A percentile compares a stretch with the other conserved stretches of the same genome.
These are phyloP conservation scores for Aspergillus olivimuriae DNA, from an alignment of 495 filamentous ascomycete genomes.

Conservation along the genomic window DNA sequence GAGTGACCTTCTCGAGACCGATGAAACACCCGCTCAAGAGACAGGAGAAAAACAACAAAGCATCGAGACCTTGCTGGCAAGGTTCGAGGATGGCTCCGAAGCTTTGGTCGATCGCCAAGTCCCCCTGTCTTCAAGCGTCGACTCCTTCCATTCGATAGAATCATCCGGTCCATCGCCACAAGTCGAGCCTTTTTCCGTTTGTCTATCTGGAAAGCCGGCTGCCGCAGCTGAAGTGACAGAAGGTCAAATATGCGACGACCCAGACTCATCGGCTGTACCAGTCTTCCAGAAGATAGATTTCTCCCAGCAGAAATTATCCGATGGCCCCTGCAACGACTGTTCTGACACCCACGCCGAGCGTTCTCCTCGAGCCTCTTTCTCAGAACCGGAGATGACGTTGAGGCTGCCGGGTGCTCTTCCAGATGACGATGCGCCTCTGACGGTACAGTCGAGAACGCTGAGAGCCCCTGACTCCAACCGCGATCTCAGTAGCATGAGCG, in stretches of 20 bases:
- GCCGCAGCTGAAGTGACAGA: conserved; percentile 19
- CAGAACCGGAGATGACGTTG: not conserved
- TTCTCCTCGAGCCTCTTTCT: conserved; percentile 1
- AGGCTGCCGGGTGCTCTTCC: not conserved
- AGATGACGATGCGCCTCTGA: not conserved
- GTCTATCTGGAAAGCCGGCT: conserved; percentile 20
- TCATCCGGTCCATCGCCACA: conserved; percentile 9
- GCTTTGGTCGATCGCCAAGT: conserved; percentile 25
- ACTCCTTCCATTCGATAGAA: conserved; percentile 56
- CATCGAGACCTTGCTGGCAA: conserved; percentile 39
- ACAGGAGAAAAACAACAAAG: conserved; percentile 37
- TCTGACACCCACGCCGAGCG: not conserved
- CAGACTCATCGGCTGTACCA: not conserved
- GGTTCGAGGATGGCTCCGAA: conserved; percentile 34
- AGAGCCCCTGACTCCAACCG: conserved; percentile 19
- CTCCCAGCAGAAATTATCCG: not conserved
- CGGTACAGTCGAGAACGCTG: not conserved
- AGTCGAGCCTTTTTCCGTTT: conserved; percentile 13
- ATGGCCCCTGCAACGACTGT: conserved; percentile 5
- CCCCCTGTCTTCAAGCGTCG: conserved; percentile 49
- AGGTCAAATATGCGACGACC: not conserved
- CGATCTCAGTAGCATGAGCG: conserved; percentile 41
- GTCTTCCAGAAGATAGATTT: conserved; percentile 4
- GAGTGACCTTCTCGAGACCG: conserved; percentile 15
- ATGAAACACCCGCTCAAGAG: conserved; percentile 16